Conservation (phyloP, 1,284 basidiomycete genomes). For the Trametes versicolor region DNA sequence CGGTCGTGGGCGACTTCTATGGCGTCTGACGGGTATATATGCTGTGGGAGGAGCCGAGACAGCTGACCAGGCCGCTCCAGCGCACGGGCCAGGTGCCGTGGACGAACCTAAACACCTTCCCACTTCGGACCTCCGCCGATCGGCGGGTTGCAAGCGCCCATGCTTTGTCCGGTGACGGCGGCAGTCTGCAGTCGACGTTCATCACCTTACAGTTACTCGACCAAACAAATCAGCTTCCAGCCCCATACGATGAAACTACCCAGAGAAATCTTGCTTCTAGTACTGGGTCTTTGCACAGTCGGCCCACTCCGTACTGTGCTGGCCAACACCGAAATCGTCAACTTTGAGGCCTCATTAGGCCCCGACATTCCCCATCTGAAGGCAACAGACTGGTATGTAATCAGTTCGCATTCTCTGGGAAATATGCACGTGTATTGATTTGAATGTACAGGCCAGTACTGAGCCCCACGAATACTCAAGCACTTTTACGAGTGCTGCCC, state of each 20-base stretch:
- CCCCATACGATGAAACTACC: constrained; percentile 5
- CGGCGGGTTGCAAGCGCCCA: constrained; percentile 3
- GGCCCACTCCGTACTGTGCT: constrained; percentile 13
- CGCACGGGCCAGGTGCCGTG: constrained; percentile 35
- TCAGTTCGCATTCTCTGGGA: not conserved
- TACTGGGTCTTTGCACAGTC: constrained; percentile 2
- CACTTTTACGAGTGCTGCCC: constrained; percentile 50
- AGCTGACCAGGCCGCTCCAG: constrained; percentile 35
- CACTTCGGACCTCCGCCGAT: constrained; percentile 12
- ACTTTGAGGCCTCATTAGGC: constrained; percentile 54
- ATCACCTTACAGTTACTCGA: too few relatives aligned
- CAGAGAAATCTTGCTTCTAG: not conserved
- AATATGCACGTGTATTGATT: not conserved
- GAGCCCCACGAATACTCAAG: constrained; percentile 41
- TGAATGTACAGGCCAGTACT: constrained; percentile 46
- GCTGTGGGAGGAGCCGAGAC: constrained; percentile 21
- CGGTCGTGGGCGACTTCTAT: constrained; percentile 1
- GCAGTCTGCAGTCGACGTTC: too few relatives aligned
- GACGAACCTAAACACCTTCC: constrained; percentile 32
- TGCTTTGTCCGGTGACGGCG: not conserved
- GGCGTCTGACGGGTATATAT: constrained; percentile 22
- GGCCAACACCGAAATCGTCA: constrained; percentile 75
- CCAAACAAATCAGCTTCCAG: too few relatives aligned
- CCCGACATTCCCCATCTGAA: constrained; percentile 36
- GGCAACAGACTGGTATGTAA: constrained; percentile 48